Evolutionary conservation across 768 basidiomycete species (phyloP), one percentile per base, ranked within the genome.

Genomic region (Psilocybe cyanescens): DNA sequence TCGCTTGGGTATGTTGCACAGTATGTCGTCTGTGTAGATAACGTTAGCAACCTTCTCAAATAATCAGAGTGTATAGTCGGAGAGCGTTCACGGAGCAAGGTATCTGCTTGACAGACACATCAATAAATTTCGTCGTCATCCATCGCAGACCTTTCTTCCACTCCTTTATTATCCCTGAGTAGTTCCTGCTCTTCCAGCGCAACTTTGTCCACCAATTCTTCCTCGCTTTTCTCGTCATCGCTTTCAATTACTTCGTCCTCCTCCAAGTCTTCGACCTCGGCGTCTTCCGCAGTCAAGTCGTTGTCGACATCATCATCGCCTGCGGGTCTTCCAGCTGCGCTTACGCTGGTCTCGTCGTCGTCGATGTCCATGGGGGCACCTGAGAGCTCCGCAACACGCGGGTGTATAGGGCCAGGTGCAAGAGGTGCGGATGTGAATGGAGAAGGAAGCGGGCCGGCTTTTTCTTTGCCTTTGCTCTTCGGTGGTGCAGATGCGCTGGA

Each of bases 111-210:
- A 24, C 24, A 24, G 24, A 24, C 24, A 24, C 33, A 35, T 35
- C 33, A 35, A 6, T 35, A 35, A 7, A 11, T 35, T 35, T 52
- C 50, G 29, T 57, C 61, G 29, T 62, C 65, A 30, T 60, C 58
- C 53, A 52, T 59, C 8, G 29, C 48, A 24, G 49, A 12, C 29
- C 51, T 57, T 51, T 74, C 75, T 2, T 82, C 82, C 30, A 80
- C 65, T 9, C 74, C 79, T 37, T 65, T 63, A 0, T 71, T 71
- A 68, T 85, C 83, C 57, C 54, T 71, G 59, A 57, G 68, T 37
- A 80, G 46, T 59, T 82, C 83, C 46, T 81, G 76, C n/a, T 77
- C 67, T 59, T 86, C 83, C 8, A 83, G 60, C 4, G 75, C 75
- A 65, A 81, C 76, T 2, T 75, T 74, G 61, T 76, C 76, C 19